A percentile compares a stretch with the other conserved stretches of the same genome.
Conservation (phyloP, 306 rosid genomes). For the Cucurbita pepo region DNA sequence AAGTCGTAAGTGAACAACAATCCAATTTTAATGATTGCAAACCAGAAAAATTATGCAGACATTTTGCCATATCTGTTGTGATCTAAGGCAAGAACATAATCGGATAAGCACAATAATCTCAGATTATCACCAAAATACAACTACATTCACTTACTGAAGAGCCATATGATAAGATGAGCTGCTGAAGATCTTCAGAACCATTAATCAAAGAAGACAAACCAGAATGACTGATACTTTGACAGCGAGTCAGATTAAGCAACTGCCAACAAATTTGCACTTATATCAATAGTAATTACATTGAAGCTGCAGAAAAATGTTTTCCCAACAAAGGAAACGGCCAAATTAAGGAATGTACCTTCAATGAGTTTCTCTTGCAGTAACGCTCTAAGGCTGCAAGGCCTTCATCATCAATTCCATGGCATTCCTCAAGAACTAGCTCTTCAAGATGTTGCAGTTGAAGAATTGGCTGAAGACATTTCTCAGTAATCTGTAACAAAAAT, state of each 20-base stretch:
- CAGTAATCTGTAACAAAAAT: constrained; percentile 21
- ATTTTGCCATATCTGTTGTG: constrained; percentile 36
- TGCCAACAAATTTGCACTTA: constrained; percentile 8
- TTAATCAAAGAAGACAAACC: constrained; percentile 44
- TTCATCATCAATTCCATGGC: constrained; percentile 33
- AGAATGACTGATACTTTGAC: constrained; percentile 37
- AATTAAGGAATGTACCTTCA: constrained; percentile 16
- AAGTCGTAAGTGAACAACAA: constrained; percentile 33
- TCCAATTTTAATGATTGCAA: constrained; percentile 39
- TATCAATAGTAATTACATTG: not conserved
- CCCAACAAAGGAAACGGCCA: not conserved
- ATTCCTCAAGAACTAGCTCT: constrained; percentile 34
- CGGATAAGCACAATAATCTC: not conserved
- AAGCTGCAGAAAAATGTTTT: not conserved
- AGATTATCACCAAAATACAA: not conserved
- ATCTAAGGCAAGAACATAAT: constrained; percentile 21
- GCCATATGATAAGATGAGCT: constrained; percentile 37
- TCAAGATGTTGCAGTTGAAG: constrained; percentile 25
- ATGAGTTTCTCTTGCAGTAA: constrained; percentile 8
- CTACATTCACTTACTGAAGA: constrained; percentile 32
- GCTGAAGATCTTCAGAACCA: constrained; percentile 39
- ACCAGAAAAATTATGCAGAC: constrained; percentile 22
- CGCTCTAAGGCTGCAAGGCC: constrained; percentile 16
- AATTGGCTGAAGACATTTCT: constrained; percentile 24
- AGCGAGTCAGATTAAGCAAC: constrained; percentile 46